phyloP scores from a whole-genome alignment of 371 early-diverging fungal genomes.

The Mucor lusitanicus region DNA sequence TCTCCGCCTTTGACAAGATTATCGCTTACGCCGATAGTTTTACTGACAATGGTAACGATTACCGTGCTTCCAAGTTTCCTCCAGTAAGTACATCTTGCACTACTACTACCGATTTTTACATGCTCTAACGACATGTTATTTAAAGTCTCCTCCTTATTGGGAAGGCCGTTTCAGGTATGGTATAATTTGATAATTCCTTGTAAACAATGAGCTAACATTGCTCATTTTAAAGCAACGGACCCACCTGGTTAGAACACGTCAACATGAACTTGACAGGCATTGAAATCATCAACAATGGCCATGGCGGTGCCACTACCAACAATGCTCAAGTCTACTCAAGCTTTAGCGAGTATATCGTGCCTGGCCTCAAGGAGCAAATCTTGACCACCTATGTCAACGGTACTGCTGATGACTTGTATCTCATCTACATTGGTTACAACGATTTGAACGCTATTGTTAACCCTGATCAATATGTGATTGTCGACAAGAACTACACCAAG shows the following conservation, averaged over 20 bases:
- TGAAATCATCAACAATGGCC: constrained; percentile 46
- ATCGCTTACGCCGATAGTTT: constrained; percentile 30
- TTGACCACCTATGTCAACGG: constrained; percentile 11
- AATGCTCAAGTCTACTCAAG: constrained; percentile 24
- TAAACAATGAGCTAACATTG: too few relatives aligned
- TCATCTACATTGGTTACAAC: constrained; percentile 33
- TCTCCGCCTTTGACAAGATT: constrained; percentile 25
- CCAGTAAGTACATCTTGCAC: not conserved
- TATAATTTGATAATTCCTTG: too few relatives aligned
- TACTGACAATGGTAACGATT: constrained; percentile 28
- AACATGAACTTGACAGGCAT: constrained; percentile 13
- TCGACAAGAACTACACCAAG: constrained; percentile 12
- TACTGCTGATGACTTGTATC: constrained; percentile 16
- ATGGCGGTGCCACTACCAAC: constrained; percentile 60
- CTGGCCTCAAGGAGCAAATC: constrained; percentile 23
- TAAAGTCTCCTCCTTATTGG: constrained; percentile 34
- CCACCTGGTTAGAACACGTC: constrained; percentile 57
- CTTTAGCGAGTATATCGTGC: constrained; percentile 21
- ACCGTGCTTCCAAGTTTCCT: constrained; percentile 15
- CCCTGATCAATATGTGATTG: constrained; percentile 18
- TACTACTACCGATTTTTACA: too few relatives aligned
- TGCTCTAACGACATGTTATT: too few relatives aligned
- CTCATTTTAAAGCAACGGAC: constrained; percentile 40
- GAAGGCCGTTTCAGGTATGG: constrained; percentile 40
- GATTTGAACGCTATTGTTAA: constrained; percentile 29